Percentiles rank a stretch among this genome's conserved stretches.
These are phyloP conservation scores for Cladosporium sp. DNA, from an alignment of 2,329 filamentous ascomycete genomes.

Conservation along the genomic window DNA sequence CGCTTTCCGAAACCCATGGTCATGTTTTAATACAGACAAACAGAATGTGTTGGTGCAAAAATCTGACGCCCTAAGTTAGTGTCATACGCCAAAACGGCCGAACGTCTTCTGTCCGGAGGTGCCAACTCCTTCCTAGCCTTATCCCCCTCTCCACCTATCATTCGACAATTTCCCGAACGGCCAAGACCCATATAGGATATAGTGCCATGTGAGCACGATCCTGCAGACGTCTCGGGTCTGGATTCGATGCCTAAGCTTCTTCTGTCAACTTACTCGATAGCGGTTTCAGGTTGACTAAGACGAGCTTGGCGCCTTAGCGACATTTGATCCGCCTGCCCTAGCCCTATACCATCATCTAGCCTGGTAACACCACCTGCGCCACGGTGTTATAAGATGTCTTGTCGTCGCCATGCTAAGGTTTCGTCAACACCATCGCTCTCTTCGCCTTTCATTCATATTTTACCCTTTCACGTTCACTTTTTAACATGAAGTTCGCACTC, in stretches of 20 bases:
- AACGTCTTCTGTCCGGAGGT: background rate
- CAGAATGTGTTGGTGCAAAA: constrained; percentile 1
- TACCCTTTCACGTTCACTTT: background rate
- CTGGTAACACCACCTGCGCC: background rate
- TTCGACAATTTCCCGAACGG: background rate
- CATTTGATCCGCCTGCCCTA: constrained; percentile 2
- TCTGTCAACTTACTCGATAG: background rate
- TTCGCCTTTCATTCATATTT: background rate
- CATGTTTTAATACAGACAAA: background rate
- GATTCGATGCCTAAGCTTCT: background rate
- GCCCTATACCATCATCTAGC: constrained; percentile 2
- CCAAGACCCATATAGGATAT: constrained; percentile 1
- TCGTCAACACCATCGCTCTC: background rate
- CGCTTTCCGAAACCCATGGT: background rate
- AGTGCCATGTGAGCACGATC: background rate
- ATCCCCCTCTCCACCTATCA: background rate
- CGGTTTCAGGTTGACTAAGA: background rate
- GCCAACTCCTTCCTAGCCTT: background rate
- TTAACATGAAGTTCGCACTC: constrained; percentile 17
- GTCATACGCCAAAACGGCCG: background rate
- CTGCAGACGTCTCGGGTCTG: background rate
- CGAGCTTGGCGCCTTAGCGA: background rate
- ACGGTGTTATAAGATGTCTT: background rate
- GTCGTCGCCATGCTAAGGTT: background rate
- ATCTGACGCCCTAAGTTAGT: background rate